phyloP scores from a whole-genome alignment of 345 rosid species.

The Mangifera indica region DNA sequence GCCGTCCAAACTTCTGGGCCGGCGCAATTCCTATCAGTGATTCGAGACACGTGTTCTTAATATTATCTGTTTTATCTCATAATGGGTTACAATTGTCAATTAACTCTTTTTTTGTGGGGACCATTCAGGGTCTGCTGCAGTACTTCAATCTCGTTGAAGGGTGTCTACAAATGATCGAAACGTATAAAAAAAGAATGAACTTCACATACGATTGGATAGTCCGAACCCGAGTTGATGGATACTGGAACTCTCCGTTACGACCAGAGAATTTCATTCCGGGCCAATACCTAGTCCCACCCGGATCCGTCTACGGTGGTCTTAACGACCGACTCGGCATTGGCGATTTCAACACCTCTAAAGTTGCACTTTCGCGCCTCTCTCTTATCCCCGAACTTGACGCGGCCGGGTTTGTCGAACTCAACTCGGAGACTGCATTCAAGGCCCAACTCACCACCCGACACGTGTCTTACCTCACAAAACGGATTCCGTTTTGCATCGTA shows the following conservation, averaged over 20 bases:
- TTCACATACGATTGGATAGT: slow-evolving; percentile 87
- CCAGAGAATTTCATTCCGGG: slow-evolving; percentile 62
- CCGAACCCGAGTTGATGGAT: slow-evolving; percentile 92
- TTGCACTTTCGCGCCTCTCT: slow-evolving; percentile 82
- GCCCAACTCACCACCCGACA: slow-evolving; percentile 65
- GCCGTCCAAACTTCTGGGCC: too few species aligned
- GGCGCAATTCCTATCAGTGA: too few species aligned
- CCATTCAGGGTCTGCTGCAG: slow-evolving; percentile 67
- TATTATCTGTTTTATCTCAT: background rate
- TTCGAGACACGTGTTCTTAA: too few species aligned
- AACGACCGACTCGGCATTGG: slow-evolving; percentile 94
- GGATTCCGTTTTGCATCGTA: slow-evolving; percentile 74
- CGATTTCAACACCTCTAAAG: slow-evolving; percentile 47
- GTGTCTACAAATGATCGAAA: slow-evolving; percentile 60
- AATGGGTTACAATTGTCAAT: background rate
- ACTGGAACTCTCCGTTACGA: slow-evolving; percentile 68
- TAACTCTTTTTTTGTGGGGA: background rate
- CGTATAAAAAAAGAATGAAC: slow-evolving; percentile 47
- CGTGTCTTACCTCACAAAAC: slow-evolving; percentile 41
- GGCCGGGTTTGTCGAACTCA: slow-evolving; percentile 48
- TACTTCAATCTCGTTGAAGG: slow-evolving; percentile 88
- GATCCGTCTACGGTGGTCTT: slow-evolving; percentile 86
- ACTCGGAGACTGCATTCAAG: slow-evolving; percentile 81
- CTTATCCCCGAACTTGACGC: slow-evolving; percentile 64
- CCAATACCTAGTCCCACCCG: slow-evolving; percentile 69